Evolutionary conservation across 768 basidiomycete genomes (phyloP), one percentile per base, ranked within the genome.

Genomic region (Mycena filopes): DNA sequence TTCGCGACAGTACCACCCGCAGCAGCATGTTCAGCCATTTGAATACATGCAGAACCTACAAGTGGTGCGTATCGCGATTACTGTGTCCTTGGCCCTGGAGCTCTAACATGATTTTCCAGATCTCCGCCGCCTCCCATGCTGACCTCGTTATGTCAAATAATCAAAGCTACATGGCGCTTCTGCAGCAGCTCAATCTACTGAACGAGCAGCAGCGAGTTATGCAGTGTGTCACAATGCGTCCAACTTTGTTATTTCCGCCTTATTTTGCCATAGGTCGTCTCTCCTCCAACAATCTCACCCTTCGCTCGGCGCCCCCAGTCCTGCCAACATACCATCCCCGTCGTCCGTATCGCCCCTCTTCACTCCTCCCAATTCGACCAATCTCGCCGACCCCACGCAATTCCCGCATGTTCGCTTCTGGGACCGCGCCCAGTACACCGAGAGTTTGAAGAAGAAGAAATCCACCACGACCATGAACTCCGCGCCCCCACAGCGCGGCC

Each of bases 381-480:
- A 20, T 7, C 54, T 55, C 25, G 25, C 23, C 12, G 45, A 57
- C 5, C 55, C 7, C 11, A 38, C 29, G 26, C 8, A 31, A 3
- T 57, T 46, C 23, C 42, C 42, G 4, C 1, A 45, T 16, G 55
- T 57, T 11, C 26, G 11, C 23, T 57, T 57, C 31, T 57, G 55
- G 55, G 23, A 15, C 33, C 42, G 45, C 7, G 6, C 4, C 10
- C 15, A 21, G 28, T 57, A 29, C 28, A 57, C 29, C 0, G 29
- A 15, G 7, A 46, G 13, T n/a, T 15, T 36, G n/a, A 12, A 25
- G n/a, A 46, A 46, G 13, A 42, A 31, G 13, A 47, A 55, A 45
- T n/a, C n/a, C n/a, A 41, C 42, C 11, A 42, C 43, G 16, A 36
- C 23, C 2, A 23, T 57, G 21, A 57, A 57, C 40, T 13, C 42